Percentiles rank a stretch among this genome's conserved stretches.
Conservation (phyloP, 352 stramenopile species). For the Pythium pectinolyticum region DNA sequence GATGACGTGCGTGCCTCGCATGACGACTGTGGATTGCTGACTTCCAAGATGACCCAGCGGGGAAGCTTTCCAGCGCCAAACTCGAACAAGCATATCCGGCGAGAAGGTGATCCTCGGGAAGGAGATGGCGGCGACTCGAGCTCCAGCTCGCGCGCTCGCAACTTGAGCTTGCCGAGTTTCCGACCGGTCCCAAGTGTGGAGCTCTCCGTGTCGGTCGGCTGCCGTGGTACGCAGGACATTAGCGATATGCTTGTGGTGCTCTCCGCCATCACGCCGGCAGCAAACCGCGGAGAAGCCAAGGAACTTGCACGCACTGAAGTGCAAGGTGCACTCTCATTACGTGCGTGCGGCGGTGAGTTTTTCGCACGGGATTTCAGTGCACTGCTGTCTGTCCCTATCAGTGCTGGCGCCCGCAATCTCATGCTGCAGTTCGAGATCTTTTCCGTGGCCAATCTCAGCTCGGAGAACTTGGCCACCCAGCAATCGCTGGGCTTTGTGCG, state of each 20-base stretch:
- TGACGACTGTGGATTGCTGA: conserved; percentile 24
- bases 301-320: conserved; percentile 82
- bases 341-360: conserved; percentile 69
- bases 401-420: conserved; percentile 32
- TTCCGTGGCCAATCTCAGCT: conserved; percentile 53
- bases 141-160: conserved; percentile 45
- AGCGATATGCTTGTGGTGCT: conserved; percentile 78
- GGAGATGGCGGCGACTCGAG: conserved; percentile 5
- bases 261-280: conserved; percentile 47
- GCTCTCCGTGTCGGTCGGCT: conserved; percentile 74
- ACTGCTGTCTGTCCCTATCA: conserved; percentile 65
- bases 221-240: conserved; percentile 62
- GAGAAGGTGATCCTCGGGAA: conserved; percentile 7
- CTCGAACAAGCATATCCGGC: conserved; percentile 21
- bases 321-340: conserved; percentile 62
- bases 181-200: conserved; percentile 64
- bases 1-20: conserved; percentile 16
- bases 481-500: conserved; percentile 74
- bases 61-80: conserved; percentile 2
- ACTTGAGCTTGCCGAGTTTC: conserved; percentile 67
- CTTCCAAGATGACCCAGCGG: background rate
- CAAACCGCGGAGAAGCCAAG: conserved; percentile 34
- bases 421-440: conserved; percentile 87
- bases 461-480: conserved; percentile 57
- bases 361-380: conserved; percentile 79